These are phyloP conservation scores for Pleurotus ostreatus DNA, from an alignment of 768 basidiomycete species.

Conservation along the genomic window DNA sequence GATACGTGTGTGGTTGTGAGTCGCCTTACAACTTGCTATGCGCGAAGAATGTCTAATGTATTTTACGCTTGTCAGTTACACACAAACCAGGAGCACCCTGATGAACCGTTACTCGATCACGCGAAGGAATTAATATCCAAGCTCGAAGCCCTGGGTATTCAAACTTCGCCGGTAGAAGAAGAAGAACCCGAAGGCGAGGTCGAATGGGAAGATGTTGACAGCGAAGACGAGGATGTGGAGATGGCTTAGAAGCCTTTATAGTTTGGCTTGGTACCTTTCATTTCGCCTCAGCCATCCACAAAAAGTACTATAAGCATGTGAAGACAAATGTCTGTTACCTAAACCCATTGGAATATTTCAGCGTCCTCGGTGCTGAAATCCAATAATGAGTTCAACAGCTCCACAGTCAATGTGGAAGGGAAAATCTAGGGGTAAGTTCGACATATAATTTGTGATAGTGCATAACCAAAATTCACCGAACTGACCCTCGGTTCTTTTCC, in stretches of 20 bases:
- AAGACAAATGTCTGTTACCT: not conserved
- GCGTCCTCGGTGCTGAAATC: too few relatives aligned
- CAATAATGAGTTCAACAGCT: too few relatives aligned
- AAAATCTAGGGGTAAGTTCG: slow-evolving; percentile 6
- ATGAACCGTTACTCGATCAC: slow-evolving; percentile 74
- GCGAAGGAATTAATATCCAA: slow-evolving; percentile 66
- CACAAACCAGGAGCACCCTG: slow-evolving; percentile 65
- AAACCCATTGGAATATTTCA: too few relatives aligned
- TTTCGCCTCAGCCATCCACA: not conserved
- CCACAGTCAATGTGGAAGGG: not conserved
- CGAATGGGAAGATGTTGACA: slow-evolving; percentile 63
- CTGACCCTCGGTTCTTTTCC: not conserved
- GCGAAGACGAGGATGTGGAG: slow-evolving; percentile 49
- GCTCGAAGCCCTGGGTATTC: slow-evolving; percentile 64
- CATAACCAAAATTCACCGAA: slow-evolving; percentile 2
- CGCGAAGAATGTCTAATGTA: not conserved
- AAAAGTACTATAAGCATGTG: slow-evolving; percentile 1
- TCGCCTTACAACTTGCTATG: slow-evolving; percentile 10
- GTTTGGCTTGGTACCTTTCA: not conserved
- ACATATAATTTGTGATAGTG: not conserved
- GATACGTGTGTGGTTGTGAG: slow-evolving; percentile 78
- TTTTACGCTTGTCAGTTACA: slow-evolving; percentile 49
- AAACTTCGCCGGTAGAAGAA: slow-evolving; percentile 55
- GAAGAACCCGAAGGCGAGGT: slow-evolving; percentile 47
- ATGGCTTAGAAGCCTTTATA: slow-evolving; percentile 30